Evolutionary conservation across 306 rosid genomes (phyloP).

Genomic region (Styphnolobium japonicum): DNA sequence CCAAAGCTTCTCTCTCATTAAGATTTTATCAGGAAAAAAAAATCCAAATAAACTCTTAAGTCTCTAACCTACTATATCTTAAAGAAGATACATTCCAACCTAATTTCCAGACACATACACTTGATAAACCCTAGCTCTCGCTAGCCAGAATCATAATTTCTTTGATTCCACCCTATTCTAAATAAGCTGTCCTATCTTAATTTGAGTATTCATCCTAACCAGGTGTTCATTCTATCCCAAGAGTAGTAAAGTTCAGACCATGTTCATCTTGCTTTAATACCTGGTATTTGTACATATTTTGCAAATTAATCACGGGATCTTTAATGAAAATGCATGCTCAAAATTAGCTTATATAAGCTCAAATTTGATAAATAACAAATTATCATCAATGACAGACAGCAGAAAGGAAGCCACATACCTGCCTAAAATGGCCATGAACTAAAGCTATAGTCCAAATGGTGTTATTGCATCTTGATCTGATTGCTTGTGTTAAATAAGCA

Average conservation of each 20-base stretch:
- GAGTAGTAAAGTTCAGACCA: neutral
- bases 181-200: neutral
- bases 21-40: neutral
- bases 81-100: neutral
- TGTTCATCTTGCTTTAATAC: neutral
- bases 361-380: neutral
- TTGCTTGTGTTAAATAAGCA: constrained; percentile 79
- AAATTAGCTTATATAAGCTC: constrained; percentile 4
- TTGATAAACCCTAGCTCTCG: neutral
- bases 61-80: neutral
- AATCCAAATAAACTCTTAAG: neutral
- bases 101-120: neutral
- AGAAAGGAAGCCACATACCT: constrained; percentile 44
- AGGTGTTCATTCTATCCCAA: neutral
- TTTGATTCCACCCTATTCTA: neutral
- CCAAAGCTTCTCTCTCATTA: constrained; percentile 3
- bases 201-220: neutral
- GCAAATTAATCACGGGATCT: neutral
- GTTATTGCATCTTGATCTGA: constrained; percentile 87
- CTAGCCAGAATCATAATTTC: neutral
- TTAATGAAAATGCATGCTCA: neutral
- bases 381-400: neutral
- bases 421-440: constrained; percentile 96
- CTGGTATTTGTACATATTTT: neutral
- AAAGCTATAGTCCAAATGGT: constrained; percentile 92